Evolutionary conservation across 2,329 filamentous ascomycete genomes (phyloP).

Genomic region (Clarireedia monteithiana): DNA sequence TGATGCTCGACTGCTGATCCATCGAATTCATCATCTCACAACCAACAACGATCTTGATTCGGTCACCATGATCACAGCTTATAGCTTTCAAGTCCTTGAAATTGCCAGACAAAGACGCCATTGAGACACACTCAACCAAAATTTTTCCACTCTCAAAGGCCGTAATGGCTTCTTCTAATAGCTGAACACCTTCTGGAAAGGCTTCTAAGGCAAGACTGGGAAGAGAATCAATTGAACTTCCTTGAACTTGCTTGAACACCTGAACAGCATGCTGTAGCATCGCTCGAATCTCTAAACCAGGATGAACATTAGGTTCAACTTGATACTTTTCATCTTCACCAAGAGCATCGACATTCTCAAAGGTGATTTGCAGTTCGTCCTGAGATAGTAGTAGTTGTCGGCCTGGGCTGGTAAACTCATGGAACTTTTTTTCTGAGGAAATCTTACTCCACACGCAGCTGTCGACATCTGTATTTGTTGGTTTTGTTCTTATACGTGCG

Average conservation of each 20-base stretch:
- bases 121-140: conserved; percentile 20
- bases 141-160: conserved; percentile 19
- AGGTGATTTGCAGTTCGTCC: conserved; percentile 5
- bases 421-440: conserved; percentile 4
- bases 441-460: conserved; percentile 1
- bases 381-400: conserved; percentile 5
- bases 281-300: conserved; percentile 3
- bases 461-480: background rate
- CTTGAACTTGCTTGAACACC: conserved; percentile 4
- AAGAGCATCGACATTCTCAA: conserved; percentile 4
- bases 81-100: conserved; percentile 17
- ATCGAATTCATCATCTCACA: conserved; percentile 19
- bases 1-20: conserved; percentile 16
- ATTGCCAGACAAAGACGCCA: conserved; percentile 12
- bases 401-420: conserved; percentile 7
- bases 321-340: conserved; percentile 4
- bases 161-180: conserved; percentile 23
- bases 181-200: conserved; percentile 34
- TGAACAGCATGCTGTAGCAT: conserved; percentile 4
- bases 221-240: conserved; percentile 3
- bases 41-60: conserved; percentile 17
- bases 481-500: conserved; percentile 3
- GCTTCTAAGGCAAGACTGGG: conserved; percentile 31
- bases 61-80: conserved; percentile 11
- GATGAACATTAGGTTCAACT: conserved; percentile 1